Evolutionary conservation across 2,329 filamentous ascomycete genomes (phyloP), one percentile per base, ranked within the genome.

Genomic region (Simplicillium sp.): DNA sequence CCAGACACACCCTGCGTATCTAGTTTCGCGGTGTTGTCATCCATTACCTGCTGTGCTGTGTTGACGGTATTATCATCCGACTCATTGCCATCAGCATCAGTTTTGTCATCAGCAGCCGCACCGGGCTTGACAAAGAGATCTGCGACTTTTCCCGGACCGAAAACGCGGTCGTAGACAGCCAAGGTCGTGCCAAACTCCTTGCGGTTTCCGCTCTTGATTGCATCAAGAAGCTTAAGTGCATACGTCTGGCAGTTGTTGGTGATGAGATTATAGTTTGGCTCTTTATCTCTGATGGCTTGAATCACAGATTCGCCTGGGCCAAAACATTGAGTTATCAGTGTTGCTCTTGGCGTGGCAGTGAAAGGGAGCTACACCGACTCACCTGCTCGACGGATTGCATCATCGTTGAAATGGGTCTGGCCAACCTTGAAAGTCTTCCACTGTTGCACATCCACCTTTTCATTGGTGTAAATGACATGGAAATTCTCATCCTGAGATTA

Each of bases 181-280:
- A 71, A 63, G 1, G 64, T 73, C 3, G 73, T 75, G 31, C 65
- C 72, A 34, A 77, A 76, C 37, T 76, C 62, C 34, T 62, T 66
- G 43, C 67, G 65, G 11, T 62, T 57, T 7, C 70, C 68, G 11
- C 71, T 60, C 44, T 75, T 70, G 43, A 77, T 72, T 25, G 70
- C 68, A 43, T 77, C 71, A 7, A 77, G 65, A 12, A 77, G 56
- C 35, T 65, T 57, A 12, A 75, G 50, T 0, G 71, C 73, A 44
- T 71, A 77, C 14, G 71, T 77, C 48, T 78, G 74, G 52, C 74
- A 78, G 54, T 78, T 78, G 53, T 78, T 78, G 46, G 62, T 70
- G 51, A 78, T 76, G 41, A 78, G 62, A 40, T 77, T 76, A 54
- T 78, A 78, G 1, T 59, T 68, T 0, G 72, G 64, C 9, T 65